A percentile compares a stretch with the other conserved stretches of the same genome.
phyloP scores from a whole-genome alignment of 805 yeast species.

The Cyberlindnera petersonii region DNA sequence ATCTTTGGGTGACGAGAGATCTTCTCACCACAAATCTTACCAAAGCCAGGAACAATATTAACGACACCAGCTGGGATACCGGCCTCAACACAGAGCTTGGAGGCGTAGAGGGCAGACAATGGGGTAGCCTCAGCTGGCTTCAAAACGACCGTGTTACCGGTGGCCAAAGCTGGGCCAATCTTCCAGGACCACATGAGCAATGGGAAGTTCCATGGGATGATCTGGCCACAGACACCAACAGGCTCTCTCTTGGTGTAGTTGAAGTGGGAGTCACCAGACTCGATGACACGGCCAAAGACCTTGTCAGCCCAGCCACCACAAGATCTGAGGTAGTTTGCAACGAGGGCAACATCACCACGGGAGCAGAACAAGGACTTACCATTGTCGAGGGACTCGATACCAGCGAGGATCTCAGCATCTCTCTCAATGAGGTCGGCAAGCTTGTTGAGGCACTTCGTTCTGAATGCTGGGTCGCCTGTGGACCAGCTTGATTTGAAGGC shows the following conservation, averaged over 20 bases:
- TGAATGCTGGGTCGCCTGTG: constrained; percentile 56
- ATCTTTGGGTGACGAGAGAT: constrained; percentile 65
- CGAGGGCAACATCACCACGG: constrained; percentile 70
- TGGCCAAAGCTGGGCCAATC: constrained; percentile 79
- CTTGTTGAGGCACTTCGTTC: constrained; percentile 59
- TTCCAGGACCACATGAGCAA: constrained; percentile 85
- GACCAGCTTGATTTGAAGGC: constrained; percentile 79
- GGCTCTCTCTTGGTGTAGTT: constrained; percentile 75
- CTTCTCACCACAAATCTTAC: constrained; percentile 70
- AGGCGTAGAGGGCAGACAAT: constrained; percentile 69
- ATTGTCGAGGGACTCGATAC: constrained; percentile 83
- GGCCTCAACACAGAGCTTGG: constrained; percentile 62
- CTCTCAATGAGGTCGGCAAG: constrained; percentile 78
- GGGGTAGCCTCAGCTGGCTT: constrained; percentile 90
- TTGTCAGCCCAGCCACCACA: constrained; percentile 84
- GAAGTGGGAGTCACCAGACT: constrained; percentile 61
- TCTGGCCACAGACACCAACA: constrained; percentile 83
- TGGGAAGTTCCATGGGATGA: constrained; percentile 94
- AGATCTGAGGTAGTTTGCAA: constrained; percentile 69
- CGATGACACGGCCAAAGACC: constrained; percentile 52
- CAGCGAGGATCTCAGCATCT: constrained; percentile 68
- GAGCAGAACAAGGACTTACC: constrained; percentile 80
- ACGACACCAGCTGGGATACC: constrained; percentile 83
- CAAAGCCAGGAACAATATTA: constrained; percentile 76
- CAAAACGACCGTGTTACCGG: constrained; percentile 81